Conservation (phyloP, 768 basidiomycete genomes). For the Trametes cingulata region DNA sequence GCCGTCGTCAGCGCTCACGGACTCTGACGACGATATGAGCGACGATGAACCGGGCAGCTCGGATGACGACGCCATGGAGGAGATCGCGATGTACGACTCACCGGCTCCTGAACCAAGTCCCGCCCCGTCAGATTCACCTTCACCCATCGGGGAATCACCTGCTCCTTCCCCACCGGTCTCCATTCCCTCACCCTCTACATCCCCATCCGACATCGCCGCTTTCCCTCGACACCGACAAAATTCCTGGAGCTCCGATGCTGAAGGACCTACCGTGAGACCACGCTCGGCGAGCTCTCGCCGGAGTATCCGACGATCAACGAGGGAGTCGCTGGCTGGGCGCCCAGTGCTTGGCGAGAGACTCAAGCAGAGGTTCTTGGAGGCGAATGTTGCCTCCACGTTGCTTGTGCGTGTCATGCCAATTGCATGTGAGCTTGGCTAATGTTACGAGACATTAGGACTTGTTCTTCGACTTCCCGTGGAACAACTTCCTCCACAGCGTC, state of each 20-base stretch:
- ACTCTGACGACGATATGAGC: constrained; percentile 81
- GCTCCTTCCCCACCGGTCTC: constrained; percentile 4
- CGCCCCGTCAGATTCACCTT: constrained; percentile 4
- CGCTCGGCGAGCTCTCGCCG: constrained; percentile 53
- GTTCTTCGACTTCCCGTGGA: constrained; percentile 96
- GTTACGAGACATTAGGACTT: constrained; percentile 60
- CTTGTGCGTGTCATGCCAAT: constrained; percentile 54
- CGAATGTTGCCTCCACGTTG: constrained; percentile 71
- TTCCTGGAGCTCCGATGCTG: constrained; percentile 30
- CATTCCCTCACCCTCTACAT: constrained; percentile 22
- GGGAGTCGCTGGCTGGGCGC: constrained; percentile 35
- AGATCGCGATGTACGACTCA: constrained; percentile 71
- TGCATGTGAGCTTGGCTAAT: not conserved
- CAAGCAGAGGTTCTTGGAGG: constrained; percentile 76
- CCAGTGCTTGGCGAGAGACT: constrained; percentile 74
- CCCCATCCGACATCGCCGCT: constrained; percentile 25
- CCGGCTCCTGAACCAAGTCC: constrained; percentile 7
- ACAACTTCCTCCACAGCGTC: constrained; percentile 95
- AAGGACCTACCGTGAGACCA: constrained; percentile 35
- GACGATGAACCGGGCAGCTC: constrained; percentile 70
- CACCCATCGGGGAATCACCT: constrained; percentile 4
- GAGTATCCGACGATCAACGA: constrained; percentile 50
- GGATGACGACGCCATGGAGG: constrained; percentile 81
- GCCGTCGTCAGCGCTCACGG: constrained; percentile 49
- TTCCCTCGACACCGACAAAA: constrained; percentile 24